phyloP scores from a whole-genome alignment of 306 rosid species.

The Quercus aquifolioides region DNA sequence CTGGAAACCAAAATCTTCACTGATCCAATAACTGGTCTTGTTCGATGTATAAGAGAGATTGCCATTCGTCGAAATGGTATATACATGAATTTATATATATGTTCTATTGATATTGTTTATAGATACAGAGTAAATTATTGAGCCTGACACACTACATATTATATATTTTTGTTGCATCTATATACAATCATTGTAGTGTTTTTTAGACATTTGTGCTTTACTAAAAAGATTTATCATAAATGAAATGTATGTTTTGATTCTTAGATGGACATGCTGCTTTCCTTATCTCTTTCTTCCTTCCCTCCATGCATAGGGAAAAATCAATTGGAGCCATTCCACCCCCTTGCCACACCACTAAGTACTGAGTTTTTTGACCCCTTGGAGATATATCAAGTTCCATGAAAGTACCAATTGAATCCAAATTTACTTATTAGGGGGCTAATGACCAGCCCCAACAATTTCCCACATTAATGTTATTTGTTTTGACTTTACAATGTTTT shows the following conservation, averaged over 20 bases:
- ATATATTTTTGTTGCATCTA: neutral
- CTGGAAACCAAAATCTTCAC: slow-evolving; percentile 73
- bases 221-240: neutral
- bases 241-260: neutral
- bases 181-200: neutral
- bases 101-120: neutral
- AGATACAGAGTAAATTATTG: neutral
- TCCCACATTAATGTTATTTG: neutral
- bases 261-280: neutral
- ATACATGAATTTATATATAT: neutral
- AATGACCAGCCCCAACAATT: neutral
- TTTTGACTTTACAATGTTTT: neutral
- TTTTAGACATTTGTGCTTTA: neutral
- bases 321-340: too few relatives aligned
- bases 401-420: too few relatives aligned
- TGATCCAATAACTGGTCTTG: slow-evolving; percentile 68
- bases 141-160: neutral
- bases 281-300: neutral
- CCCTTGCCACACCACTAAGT: too few relatives aligned
- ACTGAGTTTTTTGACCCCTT: neutral
- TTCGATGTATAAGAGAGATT: slow-evolving; percentile 75
- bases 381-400: neutral
- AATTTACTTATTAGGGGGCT: neutral
- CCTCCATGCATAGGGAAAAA: too few relatives aligned
- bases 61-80: slow-evolving; percentile 76